These are phyloP conservation scores for Stachybotrys chlorohalonatus DNA, from an alignment of 2,329 filamentous ascomycete genomes.

Conservation along the genomic window DNA sequence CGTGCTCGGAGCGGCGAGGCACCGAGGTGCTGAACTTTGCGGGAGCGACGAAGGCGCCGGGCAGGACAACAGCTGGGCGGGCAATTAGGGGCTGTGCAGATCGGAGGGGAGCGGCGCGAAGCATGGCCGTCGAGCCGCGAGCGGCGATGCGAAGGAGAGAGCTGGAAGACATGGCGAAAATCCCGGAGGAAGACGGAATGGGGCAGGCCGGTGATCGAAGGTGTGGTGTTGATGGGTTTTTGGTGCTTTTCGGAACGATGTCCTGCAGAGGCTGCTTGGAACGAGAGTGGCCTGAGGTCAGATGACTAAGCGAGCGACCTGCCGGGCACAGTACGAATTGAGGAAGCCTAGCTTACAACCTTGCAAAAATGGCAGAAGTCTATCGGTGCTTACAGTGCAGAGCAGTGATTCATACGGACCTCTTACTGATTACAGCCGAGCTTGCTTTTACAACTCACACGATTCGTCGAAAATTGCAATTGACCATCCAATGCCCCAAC, in stretches of 20 bases:
- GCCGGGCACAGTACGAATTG: neutral
- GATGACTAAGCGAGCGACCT: slow-evolving; percentile 1
- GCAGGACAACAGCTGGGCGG: slow-evolving; percentile 39
- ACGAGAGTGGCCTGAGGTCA: slow-evolving; percentile 1
- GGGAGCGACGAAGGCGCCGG: slow-evolving; percentile 31
- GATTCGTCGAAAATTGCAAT: neutral
- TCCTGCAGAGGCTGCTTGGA: neutral
- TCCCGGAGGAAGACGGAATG: slow-evolving; percentile 15
- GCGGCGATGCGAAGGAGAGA: slow-evolving; percentile 62
- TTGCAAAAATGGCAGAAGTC: too few species aligned
- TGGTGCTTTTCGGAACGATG: slow-evolving; percentile 1
- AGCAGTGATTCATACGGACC: neutral
- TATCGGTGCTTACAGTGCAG: too few species aligned
- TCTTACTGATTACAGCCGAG: too few species aligned
- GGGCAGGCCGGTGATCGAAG: slow-evolving; percentile 8
- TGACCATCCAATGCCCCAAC: neutral
- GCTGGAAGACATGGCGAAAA: slow-evolving; percentile 50
- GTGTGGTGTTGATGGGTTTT: slow-evolving; percentile 3
- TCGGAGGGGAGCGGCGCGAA: slow-evolving; percentile 54
- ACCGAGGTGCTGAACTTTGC: slow-evolving; percentile 55
- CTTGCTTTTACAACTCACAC: too few species aligned
- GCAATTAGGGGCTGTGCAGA: slow-evolving; percentile 46
- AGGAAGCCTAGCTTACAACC: neutral
- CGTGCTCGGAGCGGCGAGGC: slow-evolving; percentile 52
- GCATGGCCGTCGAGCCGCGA: slow-evolving; percentile 55